phyloP scores from a whole-genome alignment of 176 grass and related monocot species.

The Triticum turgidum region DNA sequence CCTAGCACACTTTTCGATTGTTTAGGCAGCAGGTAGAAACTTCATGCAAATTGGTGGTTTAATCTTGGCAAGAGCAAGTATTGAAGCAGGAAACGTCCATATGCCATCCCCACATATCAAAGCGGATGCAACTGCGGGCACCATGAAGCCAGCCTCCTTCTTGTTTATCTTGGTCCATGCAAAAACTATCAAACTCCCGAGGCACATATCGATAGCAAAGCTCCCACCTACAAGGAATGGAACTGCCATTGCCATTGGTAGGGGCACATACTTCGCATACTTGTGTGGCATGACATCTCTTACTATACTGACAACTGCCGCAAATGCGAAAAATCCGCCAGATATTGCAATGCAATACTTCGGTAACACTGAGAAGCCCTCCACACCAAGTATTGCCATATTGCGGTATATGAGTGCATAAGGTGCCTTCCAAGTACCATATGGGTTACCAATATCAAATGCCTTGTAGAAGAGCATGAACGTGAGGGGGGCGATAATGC shows the following conservation, averaged over 20 bases:
- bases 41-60: conserved; percentile 92
- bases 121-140: conserved; percentile 80
- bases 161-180: conserved; percentile 61
- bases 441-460: conserved; percentile 79
- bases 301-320: conserved; percentile 36
- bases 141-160: conserved; percentile 56
- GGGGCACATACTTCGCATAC: conserved; percentile 49
- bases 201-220: conserved; percentile 83
- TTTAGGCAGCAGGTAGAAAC: conserved; percentile 45
- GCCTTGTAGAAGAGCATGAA: conserved; percentile 92
- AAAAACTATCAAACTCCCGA: conserved; percentile 69
- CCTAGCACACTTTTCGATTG: neutral
- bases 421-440: conserved; percentile 79
- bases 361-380: conserved; percentile 69
- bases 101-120: conserved; percentile 88
- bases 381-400: conserved; percentile 86
- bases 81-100: conserved; percentile 85
- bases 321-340: conserved; percentile 73
- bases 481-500: conserved; percentile 64
- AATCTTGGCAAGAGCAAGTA: conserved; percentile 77
- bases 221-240: conserved; percentile 81
- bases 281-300: conserved; percentile 55
- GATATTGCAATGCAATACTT: conserved; percentile 65
- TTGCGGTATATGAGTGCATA: conserved; percentile 87
- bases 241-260: conserved; percentile 94